phyloP scores from a whole-genome alignment of 192 early-diverging fungal genomes.

The Funneliformis geosporum region DNA sequence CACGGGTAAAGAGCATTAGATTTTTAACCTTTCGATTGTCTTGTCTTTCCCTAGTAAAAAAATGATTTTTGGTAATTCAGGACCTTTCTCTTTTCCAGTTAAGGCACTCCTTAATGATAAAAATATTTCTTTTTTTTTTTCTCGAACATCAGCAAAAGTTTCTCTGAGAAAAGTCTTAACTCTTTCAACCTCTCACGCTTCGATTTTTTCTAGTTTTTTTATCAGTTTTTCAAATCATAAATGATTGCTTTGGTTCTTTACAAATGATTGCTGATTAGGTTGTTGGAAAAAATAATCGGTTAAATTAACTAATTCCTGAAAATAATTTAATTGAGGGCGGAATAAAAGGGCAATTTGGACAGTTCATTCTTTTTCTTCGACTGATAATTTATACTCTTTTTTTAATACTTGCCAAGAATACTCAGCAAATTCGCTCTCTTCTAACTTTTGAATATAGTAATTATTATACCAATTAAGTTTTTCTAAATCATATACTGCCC shows the following conservation, averaged over 20 bases:
- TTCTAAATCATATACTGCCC: slow-evolving; percentile 15
- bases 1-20: no score
- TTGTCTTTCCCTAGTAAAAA: slow-evolving; percentile 13
- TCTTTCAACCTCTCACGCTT: slow-evolving; percentile 1
- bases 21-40: slow-evolving; percentile 13
- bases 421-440: neutral
- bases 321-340: slow-evolving; percentile 23
- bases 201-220: neutral
- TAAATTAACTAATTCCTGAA: slow-evolving; percentile 22
- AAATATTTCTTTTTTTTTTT: slow-evolving; percentile 8
- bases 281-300: slow-evolving; percentile 12
- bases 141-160: no score
- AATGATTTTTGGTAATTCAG: slow-evolving; percentile 12
- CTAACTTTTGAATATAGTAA: slow-evolving; percentile 24
- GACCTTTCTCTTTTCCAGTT: slow-evolving; percentile 9
- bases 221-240: neutral
- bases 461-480: slow-evolving; percentile 22
- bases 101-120: neutral
- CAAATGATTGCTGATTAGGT: neutral
- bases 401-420: neutral
- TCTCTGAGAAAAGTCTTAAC: slow-evolving; percentile 1
- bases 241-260: no score
- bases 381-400: neutral
- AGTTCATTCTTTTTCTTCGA: slow-evolving; percentile 12
- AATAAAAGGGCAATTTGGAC: slow-evolving; percentile 12